A percentile compares a stretch with the other conserved stretches of the same genome.
phyloP scores from a whole-genome alignment of 2,329 filamentous ascomycete genomes.

The Colletotrichum chlorophyti region DNA sequence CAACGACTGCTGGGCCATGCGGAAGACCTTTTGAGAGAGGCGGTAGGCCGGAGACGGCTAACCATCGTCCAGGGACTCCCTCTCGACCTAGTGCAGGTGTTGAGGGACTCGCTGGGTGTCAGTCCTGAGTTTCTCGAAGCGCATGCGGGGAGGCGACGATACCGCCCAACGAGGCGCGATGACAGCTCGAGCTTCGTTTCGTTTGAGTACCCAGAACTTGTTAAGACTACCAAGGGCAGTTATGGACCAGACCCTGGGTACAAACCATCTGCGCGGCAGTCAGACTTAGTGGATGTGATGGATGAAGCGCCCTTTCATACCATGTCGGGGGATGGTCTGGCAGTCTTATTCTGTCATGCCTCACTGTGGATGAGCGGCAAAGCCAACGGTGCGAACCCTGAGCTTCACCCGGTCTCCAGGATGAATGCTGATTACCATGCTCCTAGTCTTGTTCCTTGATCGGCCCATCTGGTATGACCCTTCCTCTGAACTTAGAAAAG shows the following conservation, averaged over 20 bases:
- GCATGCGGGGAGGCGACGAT: slow-evolving; percentile 34
- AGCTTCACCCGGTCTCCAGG: neutral
- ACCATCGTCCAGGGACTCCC: slow-evolving; percentile 25
- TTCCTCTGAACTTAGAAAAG: slow-evolving; percentile 28
- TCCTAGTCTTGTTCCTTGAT: slow-evolving; percentile 40
- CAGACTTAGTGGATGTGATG: slow-evolving; percentile 30
- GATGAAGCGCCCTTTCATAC: slow-evolving; percentile 27
- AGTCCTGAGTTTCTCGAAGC: slow-evolving; percentile 40
- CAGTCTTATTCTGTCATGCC: slow-evolving; percentile 40
- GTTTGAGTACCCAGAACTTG: slow-evolving; percentile 41
- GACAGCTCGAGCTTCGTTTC: slow-evolving; percentile 23
- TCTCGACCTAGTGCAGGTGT: slow-evolving; percentile 27
- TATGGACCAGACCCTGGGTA: slow-evolving; percentile 1
- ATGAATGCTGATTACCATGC: neutral
- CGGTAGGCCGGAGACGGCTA: slow-evolving; percentile 24
- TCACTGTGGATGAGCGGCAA: slow-evolving; percentile 40
- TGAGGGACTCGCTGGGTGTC: slow-evolving; percentile 34
- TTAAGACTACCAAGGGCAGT: slow-evolving; percentile 13
- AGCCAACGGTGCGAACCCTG: slow-evolving; percentile 28
- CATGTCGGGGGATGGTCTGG: slow-evolving; percentile 31
- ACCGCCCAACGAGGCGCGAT: slow-evolving; percentile 31
- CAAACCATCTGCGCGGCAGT: slow-evolving; percentile 6
- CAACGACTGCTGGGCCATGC: slow-evolving; percentile 22
- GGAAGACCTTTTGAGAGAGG: slow-evolving; percentile 20
- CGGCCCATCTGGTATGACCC: slow-evolving; percentile 33